Conservation (phyloP, 306 rosid species). For the Arachis stenosperma region DNA sequence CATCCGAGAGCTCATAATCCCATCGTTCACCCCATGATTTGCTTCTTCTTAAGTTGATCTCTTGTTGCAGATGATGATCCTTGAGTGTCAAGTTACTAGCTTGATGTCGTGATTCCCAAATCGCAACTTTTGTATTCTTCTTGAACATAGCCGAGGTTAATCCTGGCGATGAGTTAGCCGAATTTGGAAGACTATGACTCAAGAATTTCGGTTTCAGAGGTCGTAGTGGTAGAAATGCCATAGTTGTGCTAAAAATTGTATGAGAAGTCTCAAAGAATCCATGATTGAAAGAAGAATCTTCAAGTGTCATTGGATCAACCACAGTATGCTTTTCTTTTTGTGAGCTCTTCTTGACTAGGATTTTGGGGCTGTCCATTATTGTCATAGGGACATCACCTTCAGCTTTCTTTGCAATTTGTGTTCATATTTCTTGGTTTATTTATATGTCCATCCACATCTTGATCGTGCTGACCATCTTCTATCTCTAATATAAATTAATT, state of each 20-base stretch:
- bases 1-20: slow-evolving; percentile 46
- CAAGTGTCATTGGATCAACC: slow-evolving; percentile 59
- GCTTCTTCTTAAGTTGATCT: slow-evolving; percentile 49
- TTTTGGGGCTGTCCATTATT: slow-evolving; percentile 5
- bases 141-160: slow-evolving; percentile 35
- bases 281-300: slow-evolving; percentile 41
- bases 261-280: background rate
- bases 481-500: background rate
- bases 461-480: slow-evolving; percentile 48
- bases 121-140: slow-evolving; percentile 46
- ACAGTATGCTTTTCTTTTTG: slow-evolving; percentile 64
- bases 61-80: slow-evolving; percentile 38
- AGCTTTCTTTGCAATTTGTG: background rate
- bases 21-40: slow-evolving; percentile 68
- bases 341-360: slow-evolving; percentile 31
- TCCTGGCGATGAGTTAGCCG: slow-evolving; percentile 62
- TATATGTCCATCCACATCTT: slow-evolving; percentile 32
- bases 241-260: slow-evolving; percentile 29
- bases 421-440: background rate
- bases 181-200: slow-evolving; percentile 70
- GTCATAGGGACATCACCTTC: background rate
- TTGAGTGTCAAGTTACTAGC: slow-evolving; percentile 34
- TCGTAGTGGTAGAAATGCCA: slow-evolving; percentile 42
- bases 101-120: slow-evolving; percentile 39
- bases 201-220: slow-evolving; percentile 55